Base-by-base conservation (phyloP, 2,329 filamentous ascomycete species). In the Cercospora brassicicola region DNA sequence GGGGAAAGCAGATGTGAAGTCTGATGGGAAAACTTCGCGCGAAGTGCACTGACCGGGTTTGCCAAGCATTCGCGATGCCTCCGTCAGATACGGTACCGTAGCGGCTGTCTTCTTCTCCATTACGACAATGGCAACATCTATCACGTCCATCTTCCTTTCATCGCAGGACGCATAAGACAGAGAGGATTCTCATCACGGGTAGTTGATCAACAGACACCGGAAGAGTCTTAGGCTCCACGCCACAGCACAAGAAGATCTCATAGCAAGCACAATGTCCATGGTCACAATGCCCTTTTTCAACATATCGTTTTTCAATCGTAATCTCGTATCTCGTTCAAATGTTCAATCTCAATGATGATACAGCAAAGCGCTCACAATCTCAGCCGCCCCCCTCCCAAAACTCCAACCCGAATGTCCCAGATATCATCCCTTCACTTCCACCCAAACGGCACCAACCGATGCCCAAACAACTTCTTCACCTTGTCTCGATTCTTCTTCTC, bases 401-500 rank as follows among this genome's bases (percentile, higher is more conserved):
- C 42, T 18, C 39, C 18, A 9, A 31, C 15, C 45, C 31, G n/a
- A 28, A 55, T 3, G 7, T 20, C 18, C 18, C 18, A 20, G 18
- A 20, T 20, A 20, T 20, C 18, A 20, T 20, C 18, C 18, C 18
- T 20, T 20, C 18, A 20, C 18, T 20, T 59, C 31, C 28, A 59
- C 15, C 28, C 28, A 6, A 30, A 57, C 10, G 69, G 69, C 64
- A 65, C 67, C 67, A 65, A 66, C 48, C 61, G 67, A 67, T 71
- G 69, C 26, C 67, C 69, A 53, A 69, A 63, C 7, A 71, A 57
- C 67, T 57, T 69, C 60, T 65, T 31, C 42, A 71, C 60, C 45
- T 31, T 36, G 20, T 63, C 65, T 23, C 69, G 62, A 53, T 71
- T 65, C 65, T 69, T 67, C 65, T 67, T 71, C 69, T 71, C 69